Evolutionary conservation across 202 grass and related monocot species (phyloP).

Genomic region (Schoenoplectus triqueter): DNA sequence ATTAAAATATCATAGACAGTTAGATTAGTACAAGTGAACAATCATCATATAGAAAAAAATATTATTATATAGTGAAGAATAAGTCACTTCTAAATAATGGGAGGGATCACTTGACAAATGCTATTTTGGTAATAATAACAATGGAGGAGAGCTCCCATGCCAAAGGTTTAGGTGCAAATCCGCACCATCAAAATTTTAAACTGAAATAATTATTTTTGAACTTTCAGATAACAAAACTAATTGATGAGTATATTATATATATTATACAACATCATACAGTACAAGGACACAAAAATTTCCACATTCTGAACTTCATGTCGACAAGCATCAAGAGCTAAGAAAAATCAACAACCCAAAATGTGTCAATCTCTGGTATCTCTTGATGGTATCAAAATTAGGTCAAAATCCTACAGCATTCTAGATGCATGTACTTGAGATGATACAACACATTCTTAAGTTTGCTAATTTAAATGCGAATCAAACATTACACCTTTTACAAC

Average conservation of each 20-base stretch:
- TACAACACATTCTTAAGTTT: neutral
- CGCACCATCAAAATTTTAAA: no score
- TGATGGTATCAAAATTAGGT: neutral
- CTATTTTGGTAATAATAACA: no score
- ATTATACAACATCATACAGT: neutral
- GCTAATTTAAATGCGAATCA: neutral
- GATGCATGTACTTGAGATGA: neutral
- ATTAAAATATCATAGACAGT: neutral
- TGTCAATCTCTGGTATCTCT: neutral
- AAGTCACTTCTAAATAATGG: neutral
- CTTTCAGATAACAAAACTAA: neutral
- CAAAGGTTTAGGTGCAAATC: no score
- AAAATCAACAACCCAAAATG: constrained; percentile 1
- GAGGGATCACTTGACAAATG: no score
- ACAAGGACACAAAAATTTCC: neutral
- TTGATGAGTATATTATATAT: neutral
- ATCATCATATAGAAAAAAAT: no score
- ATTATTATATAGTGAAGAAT: neutral
- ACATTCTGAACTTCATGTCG: neutral
- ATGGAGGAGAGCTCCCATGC: no score
- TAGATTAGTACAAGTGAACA: no score
- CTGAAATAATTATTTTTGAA: no score
- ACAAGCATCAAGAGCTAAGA: neutral
- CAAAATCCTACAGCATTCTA: constrained; percentile 1
- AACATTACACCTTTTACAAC: constrained; percentile 71